Conservation (phyloP, 208 protist genomes). For the Porcisia deanei region DNA sequence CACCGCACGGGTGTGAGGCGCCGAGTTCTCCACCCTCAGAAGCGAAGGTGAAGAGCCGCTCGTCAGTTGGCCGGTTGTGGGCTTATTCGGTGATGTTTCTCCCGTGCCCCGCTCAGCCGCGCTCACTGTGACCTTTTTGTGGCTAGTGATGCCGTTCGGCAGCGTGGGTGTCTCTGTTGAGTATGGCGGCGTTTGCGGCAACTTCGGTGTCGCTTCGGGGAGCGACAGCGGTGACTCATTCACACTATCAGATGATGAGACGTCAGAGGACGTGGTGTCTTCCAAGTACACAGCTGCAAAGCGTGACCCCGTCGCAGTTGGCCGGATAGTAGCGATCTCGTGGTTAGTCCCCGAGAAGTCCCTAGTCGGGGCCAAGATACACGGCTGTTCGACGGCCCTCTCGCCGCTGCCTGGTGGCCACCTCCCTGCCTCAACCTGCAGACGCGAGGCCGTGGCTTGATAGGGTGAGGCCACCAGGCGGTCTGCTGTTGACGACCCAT, state of each 20-base stretch:
- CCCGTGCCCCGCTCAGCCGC: neutral
- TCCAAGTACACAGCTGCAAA: slow-evolving; percentile 15
- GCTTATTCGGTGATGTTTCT: neutral
- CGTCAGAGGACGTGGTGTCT: slow-evolving; percentile 21
- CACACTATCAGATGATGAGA: neutral
- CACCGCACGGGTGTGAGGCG: neutral
- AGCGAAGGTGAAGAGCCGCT: neutral
- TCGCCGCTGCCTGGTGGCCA: neutral
- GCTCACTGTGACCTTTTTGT: neutral
- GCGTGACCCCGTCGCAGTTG: neutral
- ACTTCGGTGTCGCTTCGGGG: neutral
- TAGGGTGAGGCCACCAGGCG: neutral
- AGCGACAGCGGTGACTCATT: neutral
- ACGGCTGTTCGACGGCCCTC: neutral
- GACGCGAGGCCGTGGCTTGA: neutral
- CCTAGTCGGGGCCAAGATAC: neutral
- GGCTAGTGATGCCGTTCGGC: neutral
- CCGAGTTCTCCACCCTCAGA: neutral
- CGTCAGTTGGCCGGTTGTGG: neutral
- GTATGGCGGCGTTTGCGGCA: neutral
- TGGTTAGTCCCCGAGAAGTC: neutral
- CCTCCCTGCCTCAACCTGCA: neutral
- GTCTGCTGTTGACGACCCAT: neutral
- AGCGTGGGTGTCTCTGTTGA: neutral
- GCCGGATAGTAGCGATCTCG: neutral